phyloP scores from a whole-genome alignment of 176 grass and related monocot genomes.

The Puccinellia tenuiflora region DNA sequence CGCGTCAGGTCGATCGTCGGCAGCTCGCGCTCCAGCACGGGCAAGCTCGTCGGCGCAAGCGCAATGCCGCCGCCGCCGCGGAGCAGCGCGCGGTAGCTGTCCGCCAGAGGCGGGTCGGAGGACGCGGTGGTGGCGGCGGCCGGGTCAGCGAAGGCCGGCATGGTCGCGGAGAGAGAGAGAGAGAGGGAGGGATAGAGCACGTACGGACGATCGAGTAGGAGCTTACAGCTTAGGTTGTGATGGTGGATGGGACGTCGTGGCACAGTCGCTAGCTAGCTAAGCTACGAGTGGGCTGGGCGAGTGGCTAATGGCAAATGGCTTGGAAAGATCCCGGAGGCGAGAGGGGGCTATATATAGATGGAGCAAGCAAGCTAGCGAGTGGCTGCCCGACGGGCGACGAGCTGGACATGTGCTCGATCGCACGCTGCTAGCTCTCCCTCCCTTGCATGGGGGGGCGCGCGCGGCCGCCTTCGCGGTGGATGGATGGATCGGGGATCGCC shows the following conservation, averaged over 20 bases:
- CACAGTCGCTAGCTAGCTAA: neutral
- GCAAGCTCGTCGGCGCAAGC: neutral
- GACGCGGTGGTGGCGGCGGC: neutral
- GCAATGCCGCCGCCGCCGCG: conserved; percentile 22
- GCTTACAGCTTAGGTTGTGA: neutral
- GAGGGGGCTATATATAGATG: conserved; percentile 20
- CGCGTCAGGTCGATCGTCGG: conserved; percentile 52
- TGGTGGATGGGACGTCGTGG: neutral
- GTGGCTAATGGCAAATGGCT: neutral
- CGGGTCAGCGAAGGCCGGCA: conserved; percentile 18
- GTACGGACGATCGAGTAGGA: neutral
- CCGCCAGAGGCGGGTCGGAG: conserved; percentile 46
- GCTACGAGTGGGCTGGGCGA: neutral
- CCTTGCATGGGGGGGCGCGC: neutral
- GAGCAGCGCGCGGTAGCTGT: conserved; percentile 56
- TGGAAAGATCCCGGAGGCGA: neutral
- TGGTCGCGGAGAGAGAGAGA: neutral
- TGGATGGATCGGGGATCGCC: neutral
- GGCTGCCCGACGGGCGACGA: neutral
- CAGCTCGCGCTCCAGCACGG: conserved; percentile 49
- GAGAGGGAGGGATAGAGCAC: too few relatives aligned
- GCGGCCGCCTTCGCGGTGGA: neutral
- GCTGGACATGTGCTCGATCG: conserved; percentile 8
- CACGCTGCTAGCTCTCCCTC: neutral
- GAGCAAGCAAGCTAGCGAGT: too few relatives aligned